Conservation (phyloP, 345 rosid genomes). For the Carallia brachiata region DNA sequence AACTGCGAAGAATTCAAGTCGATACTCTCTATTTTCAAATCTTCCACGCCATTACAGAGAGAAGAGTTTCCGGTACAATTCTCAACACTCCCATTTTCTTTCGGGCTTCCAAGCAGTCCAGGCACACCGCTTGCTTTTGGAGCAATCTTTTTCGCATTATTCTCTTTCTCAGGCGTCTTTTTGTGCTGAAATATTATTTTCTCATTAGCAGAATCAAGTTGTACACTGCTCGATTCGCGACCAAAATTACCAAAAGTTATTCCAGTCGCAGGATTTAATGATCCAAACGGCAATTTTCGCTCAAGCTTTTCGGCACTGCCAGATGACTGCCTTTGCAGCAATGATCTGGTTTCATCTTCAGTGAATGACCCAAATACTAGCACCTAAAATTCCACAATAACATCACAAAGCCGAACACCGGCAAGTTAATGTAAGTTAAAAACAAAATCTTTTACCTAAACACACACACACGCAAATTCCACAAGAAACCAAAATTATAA, state of each 20-base stretch:
- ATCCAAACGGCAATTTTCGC: constrained; percentile 51
- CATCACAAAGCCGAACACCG: neutral
- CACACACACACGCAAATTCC: no score
- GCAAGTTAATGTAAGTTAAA: neutral
- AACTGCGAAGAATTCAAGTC: constrained; percentile 30
- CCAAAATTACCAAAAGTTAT: constrained; percentile 39
- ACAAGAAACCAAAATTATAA: neutral
- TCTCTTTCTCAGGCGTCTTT: constrained; percentile 30
- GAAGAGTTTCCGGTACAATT: constrained; percentile 24
- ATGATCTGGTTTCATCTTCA: constrained; percentile 76
- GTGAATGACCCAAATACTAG: constrained; percentile 86
- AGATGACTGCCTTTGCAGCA: constrained; percentile 40
- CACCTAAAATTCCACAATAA: constrained; percentile 28
- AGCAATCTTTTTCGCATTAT: constrained; percentile 16
- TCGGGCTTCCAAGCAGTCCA: constrained; percentile 21
- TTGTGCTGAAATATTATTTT: constrained; percentile 34
- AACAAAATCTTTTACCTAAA: no score
- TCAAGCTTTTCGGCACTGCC: constrained; percentile 42
- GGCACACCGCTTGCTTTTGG: constrained; percentile 22
- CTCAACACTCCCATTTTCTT: constrained; percentile 46
- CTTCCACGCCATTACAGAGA: constrained; percentile 46
- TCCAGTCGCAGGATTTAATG: constrained; percentile 37
- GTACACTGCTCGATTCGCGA: constrained; percentile 26
- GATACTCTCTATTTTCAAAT: constrained; percentile 26
- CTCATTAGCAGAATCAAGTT: constrained; percentile 32